Conservation (phyloP, 1,284 basidiomycete genomes). For the Moesziomyces aphidis region DNA sequence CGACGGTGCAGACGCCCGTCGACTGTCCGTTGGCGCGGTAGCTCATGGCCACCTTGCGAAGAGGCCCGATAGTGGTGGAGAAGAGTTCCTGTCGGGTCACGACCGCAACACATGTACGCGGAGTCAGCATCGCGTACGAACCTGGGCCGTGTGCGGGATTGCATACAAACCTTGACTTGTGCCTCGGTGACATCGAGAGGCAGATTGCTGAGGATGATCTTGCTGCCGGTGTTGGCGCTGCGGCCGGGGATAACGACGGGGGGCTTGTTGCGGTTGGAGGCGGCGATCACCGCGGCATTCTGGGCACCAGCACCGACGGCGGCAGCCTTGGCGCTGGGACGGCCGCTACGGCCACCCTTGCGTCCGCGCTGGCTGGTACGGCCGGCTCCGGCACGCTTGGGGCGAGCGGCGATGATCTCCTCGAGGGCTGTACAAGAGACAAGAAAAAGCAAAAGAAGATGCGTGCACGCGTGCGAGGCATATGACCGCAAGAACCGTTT, state of each 20-base stretch:
- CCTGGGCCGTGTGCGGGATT: not conserved
- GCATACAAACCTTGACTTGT: slow-evolving; percentile 79
- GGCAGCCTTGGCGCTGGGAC: slow-evolving; percentile 61
- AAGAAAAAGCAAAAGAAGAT: slow-evolving; percentile 6
- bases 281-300: slow-evolving; percentile 57
- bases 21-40: slow-evolving; percentile 87
- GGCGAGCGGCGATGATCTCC: slow-evolving; percentile 62
- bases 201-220: slow-evolving; percentile 96
- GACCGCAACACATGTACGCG: not conserved
- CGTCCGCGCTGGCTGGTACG: slow-evolving; percentile 38
- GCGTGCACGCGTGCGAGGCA: not conserved
- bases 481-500: not conserved
- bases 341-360: slow-evolving; percentile 40
- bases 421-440: slow-evolving; percentile 57
- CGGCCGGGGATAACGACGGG: slow-evolving; percentile 66
- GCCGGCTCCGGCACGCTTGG: slow-evolving; percentile 52
- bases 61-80: slow-evolving; percentile 86
- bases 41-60: slow-evolving; percentile 83
- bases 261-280: slow-evolving; percentile 63
- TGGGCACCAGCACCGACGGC: slow-evolving; percentile 56
- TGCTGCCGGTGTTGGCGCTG: slow-evolving; percentile 70
- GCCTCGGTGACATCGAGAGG: slow-evolving; percentile 93
- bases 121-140: not conserved
- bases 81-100: slow-evolving; percentile 79
- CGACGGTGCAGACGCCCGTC: slow-evolving; percentile 88